Conservation (phyloP, 345 rosid species). For the Salix exigua region DNA sequence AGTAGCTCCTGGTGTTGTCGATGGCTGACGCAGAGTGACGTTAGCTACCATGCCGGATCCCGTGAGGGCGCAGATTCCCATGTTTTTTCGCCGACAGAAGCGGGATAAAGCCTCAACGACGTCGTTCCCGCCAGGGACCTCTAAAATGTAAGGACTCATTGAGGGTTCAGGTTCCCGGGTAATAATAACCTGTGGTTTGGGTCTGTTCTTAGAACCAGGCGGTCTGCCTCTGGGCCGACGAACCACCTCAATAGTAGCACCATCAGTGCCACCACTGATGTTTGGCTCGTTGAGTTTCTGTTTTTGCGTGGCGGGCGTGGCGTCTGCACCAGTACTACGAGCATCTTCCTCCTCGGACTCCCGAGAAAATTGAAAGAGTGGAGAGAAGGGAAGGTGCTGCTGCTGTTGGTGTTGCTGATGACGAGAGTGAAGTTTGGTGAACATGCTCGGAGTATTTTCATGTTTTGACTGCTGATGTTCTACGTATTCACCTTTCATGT, state of each 20-base stretch:
- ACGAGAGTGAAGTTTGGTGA: slow-evolving; percentile 49
- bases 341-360: slow-evolving; percentile 32
- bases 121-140: slow-evolving; percentile 72
- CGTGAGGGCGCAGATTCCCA: slow-evolving; percentile 63
- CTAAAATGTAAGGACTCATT: slow-evolving; percentile 89
- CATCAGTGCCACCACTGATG: slow-evolving; percentile 37
- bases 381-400: slow-evolving; percentile 39
- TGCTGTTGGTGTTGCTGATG: slow-evolving; percentile 21
- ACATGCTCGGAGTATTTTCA: slow-evolving; percentile 36
- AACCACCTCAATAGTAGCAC: slow-evolving; percentile 61
- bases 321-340: slow-evolving; percentile 7
- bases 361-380: slow-evolving; percentile 46
- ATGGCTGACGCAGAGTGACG: slow-evolving; percentile 82
- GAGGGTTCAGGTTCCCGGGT: slow-evolving; percentile 63
- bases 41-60: slow-evolving; percentile 88
- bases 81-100: slow-evolving; percentile 59
- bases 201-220: slow-evolving; percentile 86
- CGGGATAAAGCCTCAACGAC: slow-evolving; percentile 53
- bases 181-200: slow-evolving; percentile 60
- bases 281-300: slow-evolving; percentile 4
- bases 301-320: not conserved
- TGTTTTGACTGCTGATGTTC: slow-evolving; percentile 27
- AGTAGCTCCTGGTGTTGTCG: slow-evolving; percentile 67
- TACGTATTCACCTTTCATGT: slow-evolving; percentile 65
- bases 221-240: slow-evolving; percentile 91